Evolutionary conservation across 2,329 filamentous ascomycete species (phyloP).

Genomic region (Fusarium continuum): DNA sequence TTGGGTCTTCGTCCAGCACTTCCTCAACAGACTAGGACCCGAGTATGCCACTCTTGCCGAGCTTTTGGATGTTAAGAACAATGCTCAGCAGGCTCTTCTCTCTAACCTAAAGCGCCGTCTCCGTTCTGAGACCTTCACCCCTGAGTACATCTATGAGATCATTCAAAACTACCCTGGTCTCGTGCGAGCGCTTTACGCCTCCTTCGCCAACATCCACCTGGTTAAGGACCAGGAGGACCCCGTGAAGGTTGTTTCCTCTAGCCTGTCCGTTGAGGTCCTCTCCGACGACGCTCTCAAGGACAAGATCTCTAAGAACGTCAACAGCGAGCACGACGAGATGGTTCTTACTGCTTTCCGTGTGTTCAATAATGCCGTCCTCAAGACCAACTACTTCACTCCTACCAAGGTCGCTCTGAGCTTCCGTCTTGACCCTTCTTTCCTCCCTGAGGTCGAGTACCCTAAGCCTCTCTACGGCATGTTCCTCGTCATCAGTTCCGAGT

Average conservation of each 20-base stretch:
- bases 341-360: constrained; percentile 96
- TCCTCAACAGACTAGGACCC: constrained; percentile 91
- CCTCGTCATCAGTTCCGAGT: constrained; percentile 95
- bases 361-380: constrained; percentile 92
- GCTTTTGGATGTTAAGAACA: constrained; percentile 82
- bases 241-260: constrained; percentile 62
- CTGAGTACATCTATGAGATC: constrained; percentile 98
- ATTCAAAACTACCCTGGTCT: constrained; percentile 90
- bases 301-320: constrained; percentile 79
- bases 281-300: constrained; percentile 78
- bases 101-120: constrained; percentile 95
- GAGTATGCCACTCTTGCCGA: constrained; percentile 90
- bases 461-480: constrained; percentile 98
- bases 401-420: constrained; percentile 99
- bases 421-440: constrained; percentile 87
- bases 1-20: constrained; percentile 98
- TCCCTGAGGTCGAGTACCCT: constrained; percentile 91
- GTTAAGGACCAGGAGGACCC: constrained; percentile 61
- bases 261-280: constrained; percentile 72
- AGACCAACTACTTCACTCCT: constrained; percentile 97
- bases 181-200: constrained; percentile 86
- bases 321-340: constrained; percentile 96
- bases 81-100: constrained; percentile 83
- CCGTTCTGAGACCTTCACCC: constrained; percentile 95
- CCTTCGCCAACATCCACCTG: constrained; percentile 89